A percentile compares a stretch with the other conserved stretches of the same genome.
Conservation (phyloP, 2,329 filamentous ascomycete genomes). For the Penicillium expansum region DNA sequence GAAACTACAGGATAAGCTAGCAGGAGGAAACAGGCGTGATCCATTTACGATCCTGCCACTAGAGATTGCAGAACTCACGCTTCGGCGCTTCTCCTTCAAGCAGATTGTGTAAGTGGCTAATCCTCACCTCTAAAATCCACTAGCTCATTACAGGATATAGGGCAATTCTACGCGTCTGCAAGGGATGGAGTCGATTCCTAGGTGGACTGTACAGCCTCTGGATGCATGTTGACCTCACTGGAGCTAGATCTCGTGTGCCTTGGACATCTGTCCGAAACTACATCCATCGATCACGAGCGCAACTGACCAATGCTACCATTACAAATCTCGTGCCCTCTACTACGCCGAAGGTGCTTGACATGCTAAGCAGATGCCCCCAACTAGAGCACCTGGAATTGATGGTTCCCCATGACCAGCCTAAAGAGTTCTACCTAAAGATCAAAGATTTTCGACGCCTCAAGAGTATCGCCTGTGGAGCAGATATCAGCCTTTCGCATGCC, state of each 20-base stretch:
- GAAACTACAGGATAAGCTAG: conserved; percentile 48
- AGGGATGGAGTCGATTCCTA: conserved; percentile 54
- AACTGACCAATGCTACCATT: conserved; percentile 34
- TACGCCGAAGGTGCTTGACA: conserved; percentile 27
- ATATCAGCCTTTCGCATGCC: conserved; percentile 27
- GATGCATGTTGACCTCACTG: conserved; percentile 53
- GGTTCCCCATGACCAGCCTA: conserved; percentile 14
- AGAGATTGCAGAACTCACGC: conserved; percentile 53
- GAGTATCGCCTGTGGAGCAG: conserved; percentile 24
- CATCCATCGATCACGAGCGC: conserved; percentile 35
- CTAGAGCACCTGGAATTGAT: conserved; percentile 33
- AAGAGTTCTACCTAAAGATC: conserved; percentile 28
- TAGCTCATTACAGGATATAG: conserved; percentile 26
- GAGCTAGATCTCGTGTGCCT: conserved; percentile 44
- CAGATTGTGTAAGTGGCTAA: conserved; percentile 44
- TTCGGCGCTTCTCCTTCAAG: conserved; percentile 53
- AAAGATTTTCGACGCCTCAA: conserved; percentile 27
- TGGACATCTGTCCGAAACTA: conserved; percentile 36
- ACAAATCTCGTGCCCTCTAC: conserved; percentile 29
- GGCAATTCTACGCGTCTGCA: conserved; percentile 54
- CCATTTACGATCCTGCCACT: conserved; percentile 54
- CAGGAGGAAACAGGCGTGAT: conserved; percentile 41
- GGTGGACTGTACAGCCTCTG: conserved; percentile 49
- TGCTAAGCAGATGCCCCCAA: conserved; percentile 36
- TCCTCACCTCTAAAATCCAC: not conserved